Base-by-base conservation (phyloP, 257 asterid species). In the Capsicum chinense region DNA sequence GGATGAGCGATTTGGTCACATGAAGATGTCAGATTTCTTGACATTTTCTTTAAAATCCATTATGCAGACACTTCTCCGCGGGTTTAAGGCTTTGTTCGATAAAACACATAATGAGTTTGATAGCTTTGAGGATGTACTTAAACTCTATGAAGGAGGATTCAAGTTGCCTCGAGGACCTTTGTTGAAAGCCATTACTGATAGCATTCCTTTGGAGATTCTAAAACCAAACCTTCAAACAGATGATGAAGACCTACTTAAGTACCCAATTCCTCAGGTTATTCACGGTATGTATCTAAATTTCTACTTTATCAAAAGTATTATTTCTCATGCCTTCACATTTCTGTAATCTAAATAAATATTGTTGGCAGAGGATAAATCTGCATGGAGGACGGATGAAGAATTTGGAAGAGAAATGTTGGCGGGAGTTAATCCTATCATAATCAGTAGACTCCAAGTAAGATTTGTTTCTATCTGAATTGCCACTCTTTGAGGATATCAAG, bases 311-410 rank as follows among this genome's bases (percentile, higher is more conserved):
- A 17, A 5, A 15, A 67, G 74, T 37, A 6, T 1, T 80, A 42
- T 17, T 5, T 59, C 16, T 35, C n/a, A 33, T 4, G 19, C n/a
- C 19, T 7, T 66, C n/a, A 14, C 5, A 21, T 3, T 67, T 7
- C 9, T 39, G 44, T 39, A 39, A 39, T 39, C 44, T 39, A 39
- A 39, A 39, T 39, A 39, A 39, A 39, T 39, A 2, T 39, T 39
- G 3, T 39, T 39, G 44, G 56, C 90, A 94, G 98, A 90, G 78
- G 92, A 91, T 56, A 87, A 90, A 88, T 83, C 90, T 35, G 98
- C 95, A 52, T 94, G 97, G 98, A 89, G 93, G 83, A 85, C 96
- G 6, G 97, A 94, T 83, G 97, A 93, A 88, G 98, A 94, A 86
- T 94, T 94, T 85, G 94, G 89, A 19, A 90, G 97, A 14, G 76